phyloP scores from a whole-genome alignment of 164 flowering plant species.

The grape (Vitis vinifera) region ASM3070453v1 NC_081811.1:923501-924000 shows the following conservation, averaged over 20 bases:
- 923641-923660: slow-evolving; percentile 56
- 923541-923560: slow-evolving; percentile 97
- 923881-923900: background rate
- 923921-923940: too few relatives aligned
- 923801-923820: too few relatives aligned
- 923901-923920: too few relatives aligned
- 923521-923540: slow-evolving; percentile 67
- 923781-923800: too few relatives aligned
- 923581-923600: slow-evolving; percentile 83
- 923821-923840: too few relatives aligned
- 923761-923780: slow-evolving; percentile 32
- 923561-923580: slow-evolving; percentile 99
- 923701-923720: slow-evolving; percentile 30
- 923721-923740: slow-evolving; percentile 31
- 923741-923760: slow-evolving; percentile 34
- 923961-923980: too few relatives aligned
- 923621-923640: slow-evolving; percentile 86
- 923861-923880: background rate
- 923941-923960: too few relatives aligned
- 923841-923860: too few relatives aligned
- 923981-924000: too few relatives aligned
- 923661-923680: slow-evolving; percentile 46
- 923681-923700: slow-evolving; percentile 36
- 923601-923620: slow-evolving; percentile 86
- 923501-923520: slow-evolving; percentile 60